Base-by-base conservation (phyloP, 805 yeast genomes). In the Jamesozyma piceae region DNA sequence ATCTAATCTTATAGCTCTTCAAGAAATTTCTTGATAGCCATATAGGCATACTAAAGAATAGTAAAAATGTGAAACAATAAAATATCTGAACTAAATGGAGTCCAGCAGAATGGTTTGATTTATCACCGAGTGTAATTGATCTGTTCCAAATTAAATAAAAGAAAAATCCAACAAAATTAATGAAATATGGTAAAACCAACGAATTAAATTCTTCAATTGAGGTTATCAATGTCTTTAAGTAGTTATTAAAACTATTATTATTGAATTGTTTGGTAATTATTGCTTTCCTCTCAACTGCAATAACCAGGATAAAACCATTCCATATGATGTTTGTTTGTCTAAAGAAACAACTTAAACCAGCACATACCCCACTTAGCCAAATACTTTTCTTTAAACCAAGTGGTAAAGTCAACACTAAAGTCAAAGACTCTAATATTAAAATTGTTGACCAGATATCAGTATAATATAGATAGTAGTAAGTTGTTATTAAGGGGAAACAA, bases 391-490 rank as follows among this genome's bases (percentile, higher is more conserved):
- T 54, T 15, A 58, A 58, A 8, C 69, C 69, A 44, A 53, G 57
- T 3, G 70, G 71, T 17, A 62, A 42, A 0, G 66, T 65, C 15
- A 74, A 53, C 3, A 69, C 78, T 29, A 72, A 54, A 5, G 78
- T 68, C 28, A 79, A 66, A 2, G 82, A 71, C 2, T 70, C 67
- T 11, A 85, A 46, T 6, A 89, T 72, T 24, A 85, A 65, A 1
- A 84, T 72, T 0, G 92, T 75, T 0, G 96, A 76, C 97, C 97
- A 89, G 1, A 88, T 81, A 57, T 92, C 98, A 0, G 98, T 92
- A 63, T 92, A 92, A 64, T 79, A 92, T 29, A 92, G 65, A 28
- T 78, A 78, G 51, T 81, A 79, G 62, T 80, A 90, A 3, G 88
- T 71, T 20, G 80, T 68, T 41, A 90, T 55, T 39, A 89, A 66